phyloP scores from a whole-genome alignment of 805 yeast species.

The Cyberlindnera mississippiensis region DNA sequence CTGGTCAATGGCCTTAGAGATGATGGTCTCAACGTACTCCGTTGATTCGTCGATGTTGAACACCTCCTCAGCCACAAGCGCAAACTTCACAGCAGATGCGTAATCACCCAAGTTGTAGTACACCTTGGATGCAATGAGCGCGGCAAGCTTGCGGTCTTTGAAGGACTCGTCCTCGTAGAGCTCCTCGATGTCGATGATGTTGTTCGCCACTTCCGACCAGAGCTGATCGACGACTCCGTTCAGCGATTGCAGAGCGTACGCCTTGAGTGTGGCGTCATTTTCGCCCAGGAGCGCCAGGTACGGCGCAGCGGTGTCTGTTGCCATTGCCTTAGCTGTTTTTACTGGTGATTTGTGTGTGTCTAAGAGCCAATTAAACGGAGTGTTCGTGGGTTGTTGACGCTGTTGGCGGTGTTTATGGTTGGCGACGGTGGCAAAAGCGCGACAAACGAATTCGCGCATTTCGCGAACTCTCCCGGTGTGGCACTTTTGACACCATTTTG shows the following conservation, averaged over 20 bases:
- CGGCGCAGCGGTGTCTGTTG: conserved; percentile 69
- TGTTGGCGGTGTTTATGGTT: neutral
- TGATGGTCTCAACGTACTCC: conserved; percentile 91
- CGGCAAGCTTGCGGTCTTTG: conserved; percentile 77
- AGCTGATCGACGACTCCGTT: conserved; percentile 81
- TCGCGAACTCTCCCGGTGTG: neutral
- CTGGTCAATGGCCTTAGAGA: conserved; percentile 84
- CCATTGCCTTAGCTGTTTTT: conserved; percentile 8
- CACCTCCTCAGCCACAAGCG: conserved; percentile 76
- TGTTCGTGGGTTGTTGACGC: no score
- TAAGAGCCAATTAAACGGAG: neutral
- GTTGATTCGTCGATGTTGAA: conserved; percentile 71
- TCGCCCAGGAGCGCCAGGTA: conserved; percentile 86
- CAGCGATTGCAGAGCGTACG: conserved; percentile 80
- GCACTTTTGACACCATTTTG: no score
- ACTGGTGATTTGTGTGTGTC: neutral
- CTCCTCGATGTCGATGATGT: conserved; percentile 82
- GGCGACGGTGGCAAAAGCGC: neutral
- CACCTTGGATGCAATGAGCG: conserved; percentile 86
- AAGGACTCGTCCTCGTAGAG: conserved; percentile 81
- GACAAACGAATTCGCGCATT: neutral
- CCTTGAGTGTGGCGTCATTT: conserved; percentile 68
- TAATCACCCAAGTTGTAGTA: conserved; percentile 92
- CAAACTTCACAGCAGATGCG: conserved; percentile 83
- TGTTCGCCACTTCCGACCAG: conserved; percentile 97